A percentile compares a stretch with the other conserved stretches of the same genome.
These are phyloP conservation scores for Fusarium anthophilum DNA, from an alignment of 2,329 filamentous ascomycete species.

Conservation along the genomic window DNA sequence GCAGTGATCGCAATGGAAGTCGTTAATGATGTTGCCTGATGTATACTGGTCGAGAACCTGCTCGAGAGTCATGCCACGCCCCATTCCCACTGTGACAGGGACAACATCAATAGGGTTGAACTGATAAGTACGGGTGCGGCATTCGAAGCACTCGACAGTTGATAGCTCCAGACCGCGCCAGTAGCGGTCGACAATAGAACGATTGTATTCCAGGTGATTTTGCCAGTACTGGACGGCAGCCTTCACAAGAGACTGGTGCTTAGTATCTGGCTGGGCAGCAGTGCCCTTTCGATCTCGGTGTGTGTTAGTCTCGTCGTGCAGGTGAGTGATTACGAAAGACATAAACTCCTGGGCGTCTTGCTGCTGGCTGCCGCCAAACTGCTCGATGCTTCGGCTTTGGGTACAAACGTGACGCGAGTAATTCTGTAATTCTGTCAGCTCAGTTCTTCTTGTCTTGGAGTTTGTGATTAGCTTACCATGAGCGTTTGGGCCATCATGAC, in stretches of 20 bases:
- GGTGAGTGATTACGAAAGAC: slow-evolving; percentile 79
- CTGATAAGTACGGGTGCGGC: slow-evolving; percentile 59
- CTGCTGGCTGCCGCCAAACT: slow-evolving; percentile 79
- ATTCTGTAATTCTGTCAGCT: slow-evolving; percentile 53
- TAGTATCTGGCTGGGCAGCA: slow-evolving; percentile 46
- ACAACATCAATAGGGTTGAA: slow-evolving; percentile 65
- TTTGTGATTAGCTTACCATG: slow-evolving; percentile 57
- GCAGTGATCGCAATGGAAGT: slow-evolving; percentile 80
- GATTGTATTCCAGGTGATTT: slow-evolving; percentile 73
- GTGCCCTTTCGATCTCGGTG: slow-evolving; percentile 54
- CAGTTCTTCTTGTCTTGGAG: slow-evolving; percentile 18
- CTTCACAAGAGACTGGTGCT: slow-evolving; percentile 51
- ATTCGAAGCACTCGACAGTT: slow-evolving; percentile 72
- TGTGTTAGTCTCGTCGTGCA: slow-evolving; percentile 86
- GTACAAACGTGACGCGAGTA: slow-evolving; percentile 59
- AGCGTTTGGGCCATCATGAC: slow-evolving; percentile 65
- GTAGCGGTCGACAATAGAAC: slow-evolving; percentile 80
- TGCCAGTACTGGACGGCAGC: slow-evolving; percentile 81
- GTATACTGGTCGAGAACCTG: slow-evolving; percentile 77
- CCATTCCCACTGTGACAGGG: slow-evolving; percentile 51
- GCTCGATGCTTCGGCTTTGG: slow-evolving; percentile 39
- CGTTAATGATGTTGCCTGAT: slow-evolving; percentile 71
- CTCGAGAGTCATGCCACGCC: slow-evolving; percentile 53
- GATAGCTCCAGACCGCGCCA: slow-evolving; percentile 82
- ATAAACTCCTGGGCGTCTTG: slow-evolving; percentile 95